Conservation (phyloP, 1,284 basidiomycete species). For the Ustilago loliicola region DNA sequence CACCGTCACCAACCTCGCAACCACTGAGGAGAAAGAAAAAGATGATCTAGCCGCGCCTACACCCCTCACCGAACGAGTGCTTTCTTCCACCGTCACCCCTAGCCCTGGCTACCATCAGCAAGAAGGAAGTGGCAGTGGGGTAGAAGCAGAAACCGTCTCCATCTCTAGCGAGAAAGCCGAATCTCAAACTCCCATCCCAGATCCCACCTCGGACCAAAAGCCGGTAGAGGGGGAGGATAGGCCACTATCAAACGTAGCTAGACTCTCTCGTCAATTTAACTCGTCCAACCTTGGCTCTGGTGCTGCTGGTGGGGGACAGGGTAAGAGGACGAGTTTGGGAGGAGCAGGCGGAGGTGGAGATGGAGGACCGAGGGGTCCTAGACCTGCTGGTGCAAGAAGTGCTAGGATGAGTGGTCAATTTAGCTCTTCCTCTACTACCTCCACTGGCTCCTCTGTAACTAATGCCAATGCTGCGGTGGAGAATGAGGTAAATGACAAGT, state of each 20-base stretch:
- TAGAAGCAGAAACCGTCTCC: slow-evolving; percentile 38
- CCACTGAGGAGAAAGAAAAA: slow-evolving; percentile 64
- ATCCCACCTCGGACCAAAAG: neutral
- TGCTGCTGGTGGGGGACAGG: neutral
- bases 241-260: slow-evolving; percentile 58
- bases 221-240: slow-evolving; percentile 26
- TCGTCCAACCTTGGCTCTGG: slow-evolving; percentile 4
- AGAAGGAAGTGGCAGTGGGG: neutral
- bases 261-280: slow-evolving; percentile 58
- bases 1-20: slow-evolving; percentile 59
- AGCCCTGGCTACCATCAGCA: neutral
- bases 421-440: slow-evolving; percentile 6
- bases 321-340: slow-evolving; percentile 7
- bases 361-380: slow-evolving; percentile 27
- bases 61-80: slow-evolving; percentile 70
- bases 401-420: slow-evolving; percentile 29
- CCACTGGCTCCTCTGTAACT: no score
- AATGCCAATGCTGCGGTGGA: neutral
- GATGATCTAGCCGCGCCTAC: slow-evolving; percentile 61
- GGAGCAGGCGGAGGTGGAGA: neutral
- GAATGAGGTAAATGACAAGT: neutral
- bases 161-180: slow-evolving; percentile 31
- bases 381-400: slow-evolving; percentile 34
- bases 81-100: neutral
- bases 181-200: slow-evolving; percentile 11